A percentile compares a stretch with the other conserved stretches of the same genome.
Evolutionary conservation across 73 alveolate species (phyloP).

Genomic region (Paramecium octaurelia): DNA sequence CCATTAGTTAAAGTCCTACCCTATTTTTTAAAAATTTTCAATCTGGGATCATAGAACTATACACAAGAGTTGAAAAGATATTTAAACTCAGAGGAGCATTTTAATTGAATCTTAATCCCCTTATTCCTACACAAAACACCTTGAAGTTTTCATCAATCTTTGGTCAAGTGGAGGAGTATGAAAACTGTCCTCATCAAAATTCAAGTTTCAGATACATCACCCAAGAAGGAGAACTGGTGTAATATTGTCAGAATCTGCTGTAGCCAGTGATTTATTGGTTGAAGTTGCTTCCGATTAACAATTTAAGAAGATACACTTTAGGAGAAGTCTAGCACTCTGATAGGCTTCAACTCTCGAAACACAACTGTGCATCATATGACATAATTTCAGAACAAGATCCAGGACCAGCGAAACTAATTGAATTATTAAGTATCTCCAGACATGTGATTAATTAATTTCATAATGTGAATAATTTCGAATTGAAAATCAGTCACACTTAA

Average conservation of each 20-base stretch:
- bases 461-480: not conserved
- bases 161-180: not conserved
- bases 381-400: not conserved
- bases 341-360: not conserved
- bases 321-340: not conserved
- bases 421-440: not conserved
- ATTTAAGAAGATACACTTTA: not conserved
- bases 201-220: not conserved
- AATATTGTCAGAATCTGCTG: not conserved
- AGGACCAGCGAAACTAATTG: not conserved
- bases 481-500: constrained; percentile 2
- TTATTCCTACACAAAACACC: not conserved
- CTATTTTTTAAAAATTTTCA: constrained; percentile 12
- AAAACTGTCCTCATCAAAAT: not conserved
- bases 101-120: not conserved
- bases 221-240: not conserved
- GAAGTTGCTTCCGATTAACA: not conserved
- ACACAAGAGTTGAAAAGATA: not conserved
- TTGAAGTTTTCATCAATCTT: not conserved
- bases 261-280: not conserved
- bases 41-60: not conserved
- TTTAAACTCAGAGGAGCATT: constrained; percentile 50
- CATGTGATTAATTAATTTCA: not conserved
- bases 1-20: not conserved
- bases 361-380: constrained; percentile 8